A percentile compares a stretch with the other conserved stretches of the same genome.
Conservation (phyloP, 345 rosid species). For the Eutrema japonicum region DNA sequence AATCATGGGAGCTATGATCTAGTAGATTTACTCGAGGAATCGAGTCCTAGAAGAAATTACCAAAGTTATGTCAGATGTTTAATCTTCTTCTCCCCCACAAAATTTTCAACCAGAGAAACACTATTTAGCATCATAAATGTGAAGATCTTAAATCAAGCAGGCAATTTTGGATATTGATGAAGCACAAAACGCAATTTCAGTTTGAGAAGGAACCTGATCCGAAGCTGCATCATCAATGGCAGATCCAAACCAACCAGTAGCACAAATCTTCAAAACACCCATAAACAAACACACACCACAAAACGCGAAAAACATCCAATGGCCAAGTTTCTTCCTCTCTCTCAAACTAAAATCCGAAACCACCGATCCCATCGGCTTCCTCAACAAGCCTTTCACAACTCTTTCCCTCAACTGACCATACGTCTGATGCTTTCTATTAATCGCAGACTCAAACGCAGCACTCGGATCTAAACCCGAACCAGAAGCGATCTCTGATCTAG, state of each 20-base stretch:
- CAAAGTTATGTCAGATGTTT: conserved; percentile 2
- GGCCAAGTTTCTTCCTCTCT: conserved; percentile 79
- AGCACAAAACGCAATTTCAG: neutral
- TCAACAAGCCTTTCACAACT: conserved; percentile 52
- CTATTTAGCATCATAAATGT: no score
- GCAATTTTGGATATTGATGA: neutral
- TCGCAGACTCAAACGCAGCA: conserved; percentile 48
- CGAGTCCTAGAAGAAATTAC: conserved; percentile 49
- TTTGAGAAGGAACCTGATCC: conserved; percentile 48
- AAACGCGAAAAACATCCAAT: conserved; percentile 80
- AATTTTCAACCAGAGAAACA: no score
- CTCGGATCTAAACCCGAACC: conserved; percentile 40
- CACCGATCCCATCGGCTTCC: conserved; percentile 63
- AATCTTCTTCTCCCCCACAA: neutral
- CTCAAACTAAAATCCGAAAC: conserved; percentile 65
- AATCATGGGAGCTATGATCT: conserved; percentile 51
- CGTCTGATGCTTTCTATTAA: conserved; percentile 49
- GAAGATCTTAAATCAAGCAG: no score
- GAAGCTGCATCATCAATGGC: conserved; percentile 64
- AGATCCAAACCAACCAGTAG: conserved; percentile 91
- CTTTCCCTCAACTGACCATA: conserved; percentile 54
- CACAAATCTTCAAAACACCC: conserved; percentile 88
- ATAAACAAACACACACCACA: conserved; percentile 84
- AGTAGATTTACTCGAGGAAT: conserved; percentile 39
- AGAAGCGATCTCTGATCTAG: conserved; percentile 68